phyloP scores from a whole-genome alignment of 352 stramenopile species.

The Phytophthora cryptogea region DNA sequence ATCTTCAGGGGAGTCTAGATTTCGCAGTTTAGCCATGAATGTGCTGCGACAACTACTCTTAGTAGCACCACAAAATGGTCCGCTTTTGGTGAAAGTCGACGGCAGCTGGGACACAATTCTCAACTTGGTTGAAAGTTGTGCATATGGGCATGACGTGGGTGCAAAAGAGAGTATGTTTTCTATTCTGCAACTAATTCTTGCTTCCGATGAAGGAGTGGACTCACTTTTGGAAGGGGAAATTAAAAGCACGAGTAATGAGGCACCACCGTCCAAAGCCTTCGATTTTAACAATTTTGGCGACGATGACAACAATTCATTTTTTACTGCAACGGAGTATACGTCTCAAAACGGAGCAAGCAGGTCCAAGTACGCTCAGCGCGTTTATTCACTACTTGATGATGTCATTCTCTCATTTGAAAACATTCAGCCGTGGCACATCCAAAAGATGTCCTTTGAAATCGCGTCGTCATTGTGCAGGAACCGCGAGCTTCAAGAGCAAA shows the following conservation, averaged over 20 bases:
- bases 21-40: constrained; percentile 35
- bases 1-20: constrained; percentile 24
- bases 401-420: constrained; percentile 74
- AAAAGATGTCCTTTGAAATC: constrained; percentile 79
- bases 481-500: constrained; percentile 59
- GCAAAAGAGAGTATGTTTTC: constrained; percentile 60
- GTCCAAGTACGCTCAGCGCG: constrained; percentile 44
- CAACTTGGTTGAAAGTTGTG: constrained; percentile 49
- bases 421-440: constrained; percentile 79
- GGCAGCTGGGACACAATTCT: constrained; percentile 55
- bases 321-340: constrained; percentile 55
- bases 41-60: constrained; percentile 46
- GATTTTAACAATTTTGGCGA: constrained; percentile 45
- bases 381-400: constrained; percentile 66
- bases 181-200: constrained; percentile 55
- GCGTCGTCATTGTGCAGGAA: constrained; percentile 68
- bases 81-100: constrained; percentile 44
- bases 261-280: constrained; percentile 32
- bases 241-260: not conserved
- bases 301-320: constrained; percentile 56
- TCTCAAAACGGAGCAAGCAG: constrained; percentile 42
- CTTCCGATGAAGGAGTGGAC: constrained; percentile 50
- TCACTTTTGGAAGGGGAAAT: constrained; percentile 37
- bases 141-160: constrained; percentile 41
- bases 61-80: constrained; percentile 57